Percentiles rank a stretch among this genome's conserved stretches.
phyloP scores from a whole-genome alignment of 2,329 filamentous ascomycete genomes.

The Fusarium bulbicola region DNA sequence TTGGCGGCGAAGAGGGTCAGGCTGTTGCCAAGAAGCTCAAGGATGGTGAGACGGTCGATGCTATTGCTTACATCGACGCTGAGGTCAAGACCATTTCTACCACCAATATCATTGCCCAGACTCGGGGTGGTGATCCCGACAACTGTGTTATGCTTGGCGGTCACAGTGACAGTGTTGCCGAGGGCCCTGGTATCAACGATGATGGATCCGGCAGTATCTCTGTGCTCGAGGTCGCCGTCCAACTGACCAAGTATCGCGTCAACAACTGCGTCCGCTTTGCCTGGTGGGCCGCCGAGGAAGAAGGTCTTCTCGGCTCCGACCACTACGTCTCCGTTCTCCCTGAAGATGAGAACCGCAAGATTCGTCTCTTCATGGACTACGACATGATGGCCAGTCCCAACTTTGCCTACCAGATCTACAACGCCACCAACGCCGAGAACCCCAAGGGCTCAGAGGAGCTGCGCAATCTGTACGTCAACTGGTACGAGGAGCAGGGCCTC shows the following conservation, averaged over 20 bases:
- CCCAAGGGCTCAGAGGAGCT: slow-evolving; percentile 77
- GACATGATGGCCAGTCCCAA: slow-evolving; percentile 76
- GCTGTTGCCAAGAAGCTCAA: slow-evolving; percentile 64
- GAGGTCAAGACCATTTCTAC: slow-evolving; percentile 64
- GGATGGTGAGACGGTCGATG: slow-evolving; percentile 58
- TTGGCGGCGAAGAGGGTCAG: slow-evolving; percentile 67
- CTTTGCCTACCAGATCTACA: slow-evolving; percentile 75
- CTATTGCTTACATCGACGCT: slow-evolving; percentile 68
- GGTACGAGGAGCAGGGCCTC: slow-evolving; percentile 68
- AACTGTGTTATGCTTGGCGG: slow-evolving; percentile 74
- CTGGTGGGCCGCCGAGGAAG: slow-evolving; percentile 75
- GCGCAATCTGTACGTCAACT: slow-evolving; percentile 72
- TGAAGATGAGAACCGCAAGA: slow-evolving; percentile 67
- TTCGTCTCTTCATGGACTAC: slow-evolving; percentile 75
- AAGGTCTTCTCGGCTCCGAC: slow-evolving; percentile 70
- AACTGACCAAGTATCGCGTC: slow-evolving; percentile 65
- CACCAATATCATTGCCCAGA: slow-evolving; percentile 71
- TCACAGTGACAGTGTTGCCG: slow-evolving; percentile 70
- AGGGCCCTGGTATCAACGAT: slow-evolving; percentile 79
- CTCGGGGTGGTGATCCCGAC: slow-evolving; percentile 64
- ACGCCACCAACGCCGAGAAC: slow-evolving; percentile 74
- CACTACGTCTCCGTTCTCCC: slow-evolving; percentile 67
- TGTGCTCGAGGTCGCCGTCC: slow-evolving; percentile 69
- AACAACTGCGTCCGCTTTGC: slow-evolving; percentile 74
- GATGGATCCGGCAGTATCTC: slow-evolving; percentile 74